A percentile compares a stretch with the other conserved stretches of the same genome.
These are phyloP conservation scores for Metschnikowia corniflorae DNA, from an alignment of 805 yeast genomes.

Conservation along the genomic window DNA sequence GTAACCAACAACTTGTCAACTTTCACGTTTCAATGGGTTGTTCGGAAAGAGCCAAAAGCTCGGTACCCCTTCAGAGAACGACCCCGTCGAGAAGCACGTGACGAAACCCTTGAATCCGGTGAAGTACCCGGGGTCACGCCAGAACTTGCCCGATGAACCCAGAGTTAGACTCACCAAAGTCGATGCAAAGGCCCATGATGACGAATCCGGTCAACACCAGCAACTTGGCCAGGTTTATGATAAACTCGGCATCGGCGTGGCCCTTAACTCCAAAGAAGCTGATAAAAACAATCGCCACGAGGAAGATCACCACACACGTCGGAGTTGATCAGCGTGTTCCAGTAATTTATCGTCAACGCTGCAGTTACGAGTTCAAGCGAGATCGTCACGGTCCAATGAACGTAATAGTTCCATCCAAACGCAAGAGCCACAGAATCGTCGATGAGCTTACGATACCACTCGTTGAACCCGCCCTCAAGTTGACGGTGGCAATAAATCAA, in stretches of 20 bases:
- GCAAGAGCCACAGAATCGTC: constrained; percentile 38
- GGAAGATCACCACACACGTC: constrained; percentile 57
- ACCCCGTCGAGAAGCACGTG: constrained; percentile 38
- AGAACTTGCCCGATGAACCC: constrained; percentile 39
- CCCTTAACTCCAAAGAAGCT: constrained; percentile 47
- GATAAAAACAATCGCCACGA: constrained; percentile 41
- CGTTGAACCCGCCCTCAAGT: constrained; percentile 38
- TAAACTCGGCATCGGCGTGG: constrained; percentile 43
- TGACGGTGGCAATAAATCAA: no score
- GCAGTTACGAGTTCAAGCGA: constrained; percentile 21
- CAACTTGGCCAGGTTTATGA: constrained; percentile 35
- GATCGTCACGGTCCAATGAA: constrained; percentile 25
- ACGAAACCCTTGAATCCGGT: constrained; percentile 40
- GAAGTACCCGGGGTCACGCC: constrained; percentile 38
- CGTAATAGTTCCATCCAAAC: constrained; percentile 36
- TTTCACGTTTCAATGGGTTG: no score
- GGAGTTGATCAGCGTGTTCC: constrained; percentile 49
- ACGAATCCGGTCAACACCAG: constrained; percentile 40
- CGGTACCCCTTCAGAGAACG: constrained; percentile 41
- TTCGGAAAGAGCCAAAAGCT: constrained; percentile 37
- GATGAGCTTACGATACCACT: constrained; percentile 27
- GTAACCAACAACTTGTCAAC: no score
- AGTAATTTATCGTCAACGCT: constrained; percentile 51
- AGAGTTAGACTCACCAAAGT: constrained; percentile 29
- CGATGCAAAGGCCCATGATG: constrained; percentile 38